Conservation (phyloP, 768 basidiomycete genomes). For the Rhizopogon rudus region DNA sequence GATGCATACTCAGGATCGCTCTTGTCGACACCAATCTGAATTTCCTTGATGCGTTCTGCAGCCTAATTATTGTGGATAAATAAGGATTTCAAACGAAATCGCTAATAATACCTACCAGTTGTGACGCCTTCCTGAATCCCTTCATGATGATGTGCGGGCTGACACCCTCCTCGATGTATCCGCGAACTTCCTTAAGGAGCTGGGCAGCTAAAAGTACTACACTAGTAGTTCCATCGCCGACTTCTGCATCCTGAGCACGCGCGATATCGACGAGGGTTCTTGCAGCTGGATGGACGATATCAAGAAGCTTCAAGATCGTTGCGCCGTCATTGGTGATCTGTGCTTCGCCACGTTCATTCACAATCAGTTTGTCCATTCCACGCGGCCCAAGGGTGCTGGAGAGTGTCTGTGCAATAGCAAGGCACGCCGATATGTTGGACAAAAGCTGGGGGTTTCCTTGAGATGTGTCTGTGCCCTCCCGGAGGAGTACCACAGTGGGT, state of each 20-base stretch:
- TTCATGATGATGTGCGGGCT: conserved; percentile 98
- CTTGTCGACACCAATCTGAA: conserved; percentile 88
- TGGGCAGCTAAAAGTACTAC: conserved; percentile 95
- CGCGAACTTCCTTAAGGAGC: conserved; percentile 86
- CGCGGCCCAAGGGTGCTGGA: conserved; percentile 95
- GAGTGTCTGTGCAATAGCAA: conserved; percentile 88
- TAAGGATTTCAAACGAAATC: conserved; percentile 6
- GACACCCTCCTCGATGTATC: conserved; percentile 94
- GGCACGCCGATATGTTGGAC: conserved; percentile 95
- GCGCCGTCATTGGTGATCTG: conserved; percentile 99
- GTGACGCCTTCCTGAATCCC: conserved; percentile 83
- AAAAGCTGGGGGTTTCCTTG: conserved; percentile 91
- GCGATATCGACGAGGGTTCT: conserved; percentile 98
- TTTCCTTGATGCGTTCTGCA: conserved; percentile 78
- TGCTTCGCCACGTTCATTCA: conserved; percentile 88
- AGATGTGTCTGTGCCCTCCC: conserved; percentile 94
- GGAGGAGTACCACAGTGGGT: conserved; percentile 95
- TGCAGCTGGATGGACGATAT: conserved; percentile 97
- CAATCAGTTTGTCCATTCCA: conserved; percentile 99
- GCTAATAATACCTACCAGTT: conserved; percentile 51
- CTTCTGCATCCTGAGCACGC: conserved; percentile 96
- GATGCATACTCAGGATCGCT: conserved; percentile 79
- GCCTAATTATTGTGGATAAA: conserved; percentile 44
- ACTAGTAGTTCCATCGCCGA: conserved; percentile 97
- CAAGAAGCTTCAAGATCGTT: conserved; percentile 94